Base-by-base conservation (phyloP, 2,329 filamentous ascomycete species). In the Phyllachora maydis region DNA sequence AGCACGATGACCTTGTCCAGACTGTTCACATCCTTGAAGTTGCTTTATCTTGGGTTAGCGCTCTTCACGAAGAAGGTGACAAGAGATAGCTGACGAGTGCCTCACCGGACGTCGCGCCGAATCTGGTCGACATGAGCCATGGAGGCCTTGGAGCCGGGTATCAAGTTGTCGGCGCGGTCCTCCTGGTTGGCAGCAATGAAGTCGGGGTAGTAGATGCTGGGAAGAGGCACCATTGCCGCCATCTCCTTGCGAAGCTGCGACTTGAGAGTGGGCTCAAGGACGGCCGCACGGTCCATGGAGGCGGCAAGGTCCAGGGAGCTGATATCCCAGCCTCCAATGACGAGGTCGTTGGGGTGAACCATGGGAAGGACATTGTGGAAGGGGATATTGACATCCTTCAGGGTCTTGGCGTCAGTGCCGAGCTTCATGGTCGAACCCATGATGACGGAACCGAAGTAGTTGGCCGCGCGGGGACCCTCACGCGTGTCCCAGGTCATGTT, bases 111-210 rank as follows among this genome's bases (percentile, higher is more conserved):
- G 42, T 98, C 83, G 49, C 78, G 65, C 43, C 83, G 82, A 41
- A 98, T 73, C 47, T 85, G 66, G 56, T 95, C 82, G 22, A 98
- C 79, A 44, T 98, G 88, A 27, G 69, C 81, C 52, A 57, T 71
- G 47, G 59, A 81, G 33, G 83, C 83, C 57, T 88, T 90, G 50
- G 59, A 65, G 24, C 88, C 88, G 32, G 75, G 56, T 23, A 95
- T 50, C 32, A 91, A 42, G 41, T 98, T 95, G 55, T 98, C 82
- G 34, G 85, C 88, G 41, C 88, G 77, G 43, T 83, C 82, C 50
- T 88, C 83, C 56, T 98, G 88, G 59, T 98, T 98, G 46, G 88
- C 78, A 35, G 88, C 88, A 43, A 98, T 98, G 60, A 98, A 98
- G 53, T 95, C 88, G 2, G 88, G 88, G 50, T 98, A 98, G 66